Percentiles rank a stretch among this genome's conserved stretches.
These are phyloP conservation scores for Vickermania ingenoplastis DNA, from an alignment of 208 protist genomes.

Conservation along the genomic window DNA sequence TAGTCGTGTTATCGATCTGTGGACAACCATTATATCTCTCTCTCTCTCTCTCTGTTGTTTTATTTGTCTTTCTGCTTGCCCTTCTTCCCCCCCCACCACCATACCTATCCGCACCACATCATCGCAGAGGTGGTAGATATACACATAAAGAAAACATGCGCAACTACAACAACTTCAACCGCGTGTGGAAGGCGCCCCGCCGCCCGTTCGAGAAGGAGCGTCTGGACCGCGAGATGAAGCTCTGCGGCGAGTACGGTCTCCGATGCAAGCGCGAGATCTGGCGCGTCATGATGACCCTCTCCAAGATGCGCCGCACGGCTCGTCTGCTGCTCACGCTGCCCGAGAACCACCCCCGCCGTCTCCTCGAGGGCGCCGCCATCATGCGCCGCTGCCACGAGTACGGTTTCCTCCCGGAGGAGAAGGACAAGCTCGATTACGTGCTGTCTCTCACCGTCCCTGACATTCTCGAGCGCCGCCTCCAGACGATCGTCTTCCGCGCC, in stretches of 20 bases:
- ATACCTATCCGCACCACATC: no score
- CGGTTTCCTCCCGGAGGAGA: constrained; percentile 97
- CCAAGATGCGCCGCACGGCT: constrained; percentile 98
- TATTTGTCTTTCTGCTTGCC: no score
- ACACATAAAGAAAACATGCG: no score
- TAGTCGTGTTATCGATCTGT: no score
- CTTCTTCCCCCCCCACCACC: no score
- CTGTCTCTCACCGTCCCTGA: constrained; percentile 98
- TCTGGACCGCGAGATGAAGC: constrained; percentile 99
- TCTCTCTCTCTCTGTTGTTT: no score
- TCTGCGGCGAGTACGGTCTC: constrained; percentile 98
- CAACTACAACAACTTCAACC: constrained; percentile 96
- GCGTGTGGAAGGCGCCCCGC: constrained; percentile 95
- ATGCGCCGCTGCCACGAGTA: constrained; percentile 98
- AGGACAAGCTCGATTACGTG: constrained; percentile 99
- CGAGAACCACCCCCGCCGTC: constrained; percentile 94
- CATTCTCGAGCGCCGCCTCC: constrained; percentile 99
- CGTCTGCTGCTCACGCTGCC: constrained; percentile 98
- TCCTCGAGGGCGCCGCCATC: constrained; percentile 98
- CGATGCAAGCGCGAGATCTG: constrained; percentile 99
- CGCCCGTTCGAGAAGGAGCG: constrained; percentile 99
- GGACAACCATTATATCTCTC: no score
- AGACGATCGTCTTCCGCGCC: constrained; percentile 98
- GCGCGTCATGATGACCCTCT: constrained; percentile 97
- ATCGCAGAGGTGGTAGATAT: no score